These are phyloP conservation scores for Grigorovia humatica DNA, from an alignment of 805 yeast species.

Conservation along the genomic window DNA sequence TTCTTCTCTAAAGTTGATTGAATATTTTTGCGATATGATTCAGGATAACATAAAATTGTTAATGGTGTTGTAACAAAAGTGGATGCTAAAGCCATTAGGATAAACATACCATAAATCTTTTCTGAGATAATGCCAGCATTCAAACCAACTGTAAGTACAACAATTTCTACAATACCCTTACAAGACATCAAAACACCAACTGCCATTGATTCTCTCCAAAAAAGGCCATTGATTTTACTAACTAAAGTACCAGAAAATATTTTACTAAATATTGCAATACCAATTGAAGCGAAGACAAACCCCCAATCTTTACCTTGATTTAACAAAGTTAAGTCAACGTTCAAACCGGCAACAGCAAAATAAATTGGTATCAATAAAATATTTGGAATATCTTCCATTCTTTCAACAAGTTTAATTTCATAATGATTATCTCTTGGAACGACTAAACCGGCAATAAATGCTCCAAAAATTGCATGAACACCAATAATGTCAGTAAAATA, in stretches of 20 bases:
- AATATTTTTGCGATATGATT: slow-evolving; percentile 44
- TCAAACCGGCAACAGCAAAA: slow-evolving; percentile 71
- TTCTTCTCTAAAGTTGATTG: slow-evolving; percentile 20
- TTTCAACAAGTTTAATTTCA: slow-evolving; percentile 57
- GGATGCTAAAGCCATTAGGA: slow-evolving; percentile 70
- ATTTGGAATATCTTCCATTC: slow-evolving; percentile 69
- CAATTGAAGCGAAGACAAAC: slow-evolving; percentile 56
- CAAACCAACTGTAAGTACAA: slow-evolving; percentile 64
- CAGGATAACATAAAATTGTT: slow-evolving; percentile 53
- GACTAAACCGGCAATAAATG: slow-evolving; percentile 65
- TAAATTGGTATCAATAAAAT: slow-evolving; percentile 65
- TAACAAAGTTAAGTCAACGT: slow-evolving; percentile 54
- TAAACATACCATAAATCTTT: slow-evolving; percentile 67
- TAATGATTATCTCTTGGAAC: slow-evolving; percentile 70
- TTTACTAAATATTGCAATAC: slow-evolving; percentile 59
- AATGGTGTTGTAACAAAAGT: slow-evolving; percentile 76
- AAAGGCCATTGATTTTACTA: slow-evolving; percentile 50
- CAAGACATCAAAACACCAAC: slow-evolving; percentile 82
- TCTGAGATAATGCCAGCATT: slow-evolving; percentile 57
- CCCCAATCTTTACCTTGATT: slow-evolving; percentile 69
- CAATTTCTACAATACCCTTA: slow-evolving; percentile 81
- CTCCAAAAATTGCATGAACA: slow-evolving; percentile 80
- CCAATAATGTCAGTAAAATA: slow-evolving; percentile 79
- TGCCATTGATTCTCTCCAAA: slow-evolving; percentile 63
- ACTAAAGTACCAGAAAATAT: slow-evolving; percentile 56